A percentile compares a stretch with the other conserved stretches of the same genome.
Evolutionary conservation across 2,329 filamentous ascomycete species (phyloP).

Genomic region (Aspergillus amoenus): DNA sequence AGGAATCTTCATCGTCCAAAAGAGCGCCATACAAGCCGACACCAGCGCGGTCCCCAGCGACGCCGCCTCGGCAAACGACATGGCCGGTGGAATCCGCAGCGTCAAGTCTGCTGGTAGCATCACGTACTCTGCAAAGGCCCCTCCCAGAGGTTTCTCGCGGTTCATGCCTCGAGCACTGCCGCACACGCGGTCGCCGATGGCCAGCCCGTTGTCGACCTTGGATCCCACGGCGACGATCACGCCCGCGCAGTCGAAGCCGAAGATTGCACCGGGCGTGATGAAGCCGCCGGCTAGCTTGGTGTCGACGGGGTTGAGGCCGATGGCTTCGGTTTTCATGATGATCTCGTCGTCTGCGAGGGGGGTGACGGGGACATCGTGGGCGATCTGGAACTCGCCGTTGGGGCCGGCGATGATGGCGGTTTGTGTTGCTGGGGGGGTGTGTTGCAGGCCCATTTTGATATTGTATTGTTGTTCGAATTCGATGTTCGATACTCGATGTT

Average conservation of each 20-base stretch:
- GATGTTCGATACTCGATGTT: too few relatives aligned
- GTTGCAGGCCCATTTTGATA: not conserved
- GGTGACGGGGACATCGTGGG: not conserved
- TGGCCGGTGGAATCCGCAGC: not conserved
- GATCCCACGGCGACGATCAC: not conserved
- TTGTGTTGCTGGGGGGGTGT: not conserved
- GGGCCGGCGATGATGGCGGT: constrained; percentile 1
- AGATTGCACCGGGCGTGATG: not conserved
- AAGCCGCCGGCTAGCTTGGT: not conserved
- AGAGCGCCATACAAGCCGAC: not conserved
- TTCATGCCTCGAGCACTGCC: not conserved
- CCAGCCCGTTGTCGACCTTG: not conserved
- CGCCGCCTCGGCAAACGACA: constrained; percentile 6
- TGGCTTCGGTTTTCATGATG: not conserved
- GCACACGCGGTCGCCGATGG: constrained; percentile 1
- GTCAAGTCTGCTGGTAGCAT: not conserved
- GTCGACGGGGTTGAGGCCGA: constrained; percentile 5
- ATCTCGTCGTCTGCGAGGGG: constrained; percentile 2
- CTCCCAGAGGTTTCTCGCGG: not conserved
- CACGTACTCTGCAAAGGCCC: not conserved
- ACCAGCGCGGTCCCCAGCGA: not conserved
- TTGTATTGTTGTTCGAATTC: too few relatives aligned
- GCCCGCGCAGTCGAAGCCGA: constrained; percentile 5
- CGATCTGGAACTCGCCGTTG: not conserved
- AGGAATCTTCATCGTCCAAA: not conserved